Evolutionary conservation across 2,329 filamentous ascomycete species (phyloP).

Genomic region (Neoscytalidium dimidiatum): DNA sequence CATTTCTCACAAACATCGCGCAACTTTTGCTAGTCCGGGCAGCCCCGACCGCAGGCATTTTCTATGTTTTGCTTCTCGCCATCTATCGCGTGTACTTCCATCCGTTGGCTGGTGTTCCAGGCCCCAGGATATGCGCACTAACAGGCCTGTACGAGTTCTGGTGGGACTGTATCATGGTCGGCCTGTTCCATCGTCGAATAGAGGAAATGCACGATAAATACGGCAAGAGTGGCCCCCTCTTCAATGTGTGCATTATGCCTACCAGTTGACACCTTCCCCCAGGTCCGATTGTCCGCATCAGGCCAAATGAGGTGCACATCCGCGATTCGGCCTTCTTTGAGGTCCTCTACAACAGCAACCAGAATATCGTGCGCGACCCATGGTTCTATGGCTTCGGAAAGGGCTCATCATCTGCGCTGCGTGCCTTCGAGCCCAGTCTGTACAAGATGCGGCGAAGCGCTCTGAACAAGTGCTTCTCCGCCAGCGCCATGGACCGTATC

Average conservation of each 20-base stretch:
- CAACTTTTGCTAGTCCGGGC: too few relatives aligned
- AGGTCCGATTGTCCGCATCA: constrained; percentile 37
- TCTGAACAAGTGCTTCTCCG: constrained; percentile 22
- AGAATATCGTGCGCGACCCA: constrained; percentile 19
- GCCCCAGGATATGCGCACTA: constrained; percentile 20
- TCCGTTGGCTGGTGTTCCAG: constrained; percentile 19
- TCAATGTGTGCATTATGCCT: too few relatives aligned
- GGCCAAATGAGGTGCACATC: constrained; percentile 33
- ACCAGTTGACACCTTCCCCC: too few relatives aligned
- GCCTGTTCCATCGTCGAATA: background rate
- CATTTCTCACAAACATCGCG: too few relatives aligned
- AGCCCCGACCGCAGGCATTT: too few relatives aligned
- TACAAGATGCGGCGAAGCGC: constrained; percentile 27
- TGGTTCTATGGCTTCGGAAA: constrained; percentile 18
- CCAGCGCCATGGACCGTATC: constrained; percentile 8
- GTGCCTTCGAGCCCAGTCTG: background rate
- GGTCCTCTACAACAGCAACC: background rate
- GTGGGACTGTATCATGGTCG: constrained; percentile 15
- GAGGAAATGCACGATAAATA: constrained; percentile 7
- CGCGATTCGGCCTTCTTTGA: constrained; percentile 29
- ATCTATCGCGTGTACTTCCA: constrained; percentile 19
- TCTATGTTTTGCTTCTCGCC: too few relatives aligned
- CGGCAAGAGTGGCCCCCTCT: background rate
- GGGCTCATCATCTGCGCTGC: background rate
- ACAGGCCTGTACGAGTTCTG: constrained; percentile 18